These are phyloP conservation scores for Pleoardoris graminearum DNA, from an alignment of 2,329 filamentous ascomycete genomes.

Conservation along the genomic window DNA sequence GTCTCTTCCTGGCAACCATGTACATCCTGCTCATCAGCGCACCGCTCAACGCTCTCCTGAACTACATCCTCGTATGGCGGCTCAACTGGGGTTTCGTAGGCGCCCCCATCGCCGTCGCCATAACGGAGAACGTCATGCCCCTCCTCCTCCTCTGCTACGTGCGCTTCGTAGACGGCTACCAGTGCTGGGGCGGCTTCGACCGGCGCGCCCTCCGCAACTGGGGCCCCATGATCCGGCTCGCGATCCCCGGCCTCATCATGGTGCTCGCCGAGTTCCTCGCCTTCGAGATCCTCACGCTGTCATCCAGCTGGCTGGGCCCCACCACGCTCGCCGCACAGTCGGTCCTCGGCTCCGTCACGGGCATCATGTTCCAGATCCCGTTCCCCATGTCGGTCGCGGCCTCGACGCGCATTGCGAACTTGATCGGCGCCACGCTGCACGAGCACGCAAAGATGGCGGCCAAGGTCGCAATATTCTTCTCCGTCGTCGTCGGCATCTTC, in stretches of 20 bases:
- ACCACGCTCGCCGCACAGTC: slow-evolving; percentile 85
- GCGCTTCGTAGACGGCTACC: slow-evolving; percentile 67
- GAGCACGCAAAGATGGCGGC: slow-evolving; percentile 78
- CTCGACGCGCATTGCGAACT: slow-evolving; percentile 85
- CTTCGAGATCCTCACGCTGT: slow-evolving; percentile 89
- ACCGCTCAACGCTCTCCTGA: slow-evolving; percentile 77
- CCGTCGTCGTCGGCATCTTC: slow-evolving; percentile 72
- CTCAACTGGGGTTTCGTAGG: slow-evolving; percentile 65
- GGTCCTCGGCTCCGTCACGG: slow-evolving; percentile 75
- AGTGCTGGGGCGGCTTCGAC: slow-evolving; percentile 84
- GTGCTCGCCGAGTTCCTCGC: slow-evolving; percentile 91
- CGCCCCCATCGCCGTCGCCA: slow-evolving; percentile 74
- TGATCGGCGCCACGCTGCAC: slow-evolving; percentile 84
- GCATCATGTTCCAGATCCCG: slow-evolving; percentile 85
- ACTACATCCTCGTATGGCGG: slow-evolving; percentile 78
- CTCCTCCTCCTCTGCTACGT: slow-evolving; percentile 75
- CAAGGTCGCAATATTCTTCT: slow-evolving; percentile 72
- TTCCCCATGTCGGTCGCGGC: slow-evolving; percentile 89
- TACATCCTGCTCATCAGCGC: slow-evolving; percentile 83
- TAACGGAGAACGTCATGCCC: slow-evolving; percentile 76
- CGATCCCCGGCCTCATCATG: slow-evolving; percentile 89
- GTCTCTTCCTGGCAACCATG: slow-evolving; percentile 79
- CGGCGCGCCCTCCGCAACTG: slow-evolving; percentile 71
- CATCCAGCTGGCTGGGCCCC: slow-evolving; percentile 76
- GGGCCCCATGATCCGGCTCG: slow-evolving; percentile 83